Evolutionary conservation across 441 rosid species (phyloP), one percentile per base, ranked within the genome.

Genomic region (Populus trichocarpa): DNA sequence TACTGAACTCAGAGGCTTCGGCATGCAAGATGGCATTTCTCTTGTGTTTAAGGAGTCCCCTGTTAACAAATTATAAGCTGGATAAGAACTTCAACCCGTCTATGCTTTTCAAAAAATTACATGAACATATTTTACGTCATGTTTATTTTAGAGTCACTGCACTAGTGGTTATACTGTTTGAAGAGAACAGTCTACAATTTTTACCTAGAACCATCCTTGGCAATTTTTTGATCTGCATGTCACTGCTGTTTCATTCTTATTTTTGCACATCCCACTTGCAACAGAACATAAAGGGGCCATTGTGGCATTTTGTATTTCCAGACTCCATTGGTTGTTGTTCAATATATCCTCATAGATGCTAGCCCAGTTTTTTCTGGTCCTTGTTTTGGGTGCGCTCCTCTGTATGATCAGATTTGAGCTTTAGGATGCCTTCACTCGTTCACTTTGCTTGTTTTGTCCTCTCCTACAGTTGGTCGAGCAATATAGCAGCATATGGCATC

Each of bases 401-500:
- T 25, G 30, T 66, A 28, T 67, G 76, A 69, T 80, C 61, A 53
- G 61, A 38, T 66, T 57, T 77, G 73, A 78, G 71, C 68, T 61
- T 73, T 63, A 6, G 46, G 38, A 23, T 67, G 32, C 42, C 50
- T 40, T 74, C 25, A 33, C 46, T 71, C 18, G 75, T 76, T 77
- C 65, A 81, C 77, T 33, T 69, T 40, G 67, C 68, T 32, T 42
- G 18, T 12, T 74, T 74, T 78, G 26, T 16, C 20, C 72, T 63
- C 75, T 63, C 73, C 70, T 77, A 59, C 89, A 96, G 99, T 81
- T 96, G 84, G 72, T 88, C 77, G 93, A 91, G 81, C 93, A 89
- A 79, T 96, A 82, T 83, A 80, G 92, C 76, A 87, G 70, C 64
- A 78, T 90, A 35, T 96, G 98, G 99, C 99, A 96, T 87, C 98